Percentiles rank a stretch among this genome's conserved stretches.
phyloP scores from a whole-genome alignment of 179 eudicot genomes.

The Beta lomatogona region DNA sequence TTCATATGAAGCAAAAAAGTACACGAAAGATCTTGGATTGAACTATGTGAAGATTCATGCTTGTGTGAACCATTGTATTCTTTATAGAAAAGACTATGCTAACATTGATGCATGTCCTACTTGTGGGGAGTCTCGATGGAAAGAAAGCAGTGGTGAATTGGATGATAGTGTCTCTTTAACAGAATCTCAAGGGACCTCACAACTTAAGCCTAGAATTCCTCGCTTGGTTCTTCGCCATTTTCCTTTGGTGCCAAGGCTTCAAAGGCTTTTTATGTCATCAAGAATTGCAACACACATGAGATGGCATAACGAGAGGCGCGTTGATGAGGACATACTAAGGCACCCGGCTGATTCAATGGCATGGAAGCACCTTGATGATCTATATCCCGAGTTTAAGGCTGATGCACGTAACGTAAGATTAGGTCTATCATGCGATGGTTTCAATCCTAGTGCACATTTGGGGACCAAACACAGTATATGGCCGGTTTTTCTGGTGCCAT shows the following conservation, averaged over 20 bases:
- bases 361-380: not conserved
- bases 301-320: slow-evolving; percentile 2
- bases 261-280: slow-evolving; percentile 19
- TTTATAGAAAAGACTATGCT: no score
- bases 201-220: slow-evolving; percentile 1
- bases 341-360: not conserved
- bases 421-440: not conserved
- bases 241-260: slow-evolving; percentile 27
- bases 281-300: not conserved
- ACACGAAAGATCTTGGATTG: slow-evolving; percentile 14
- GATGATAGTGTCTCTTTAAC: not conserved
- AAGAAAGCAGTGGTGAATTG: not conserved
- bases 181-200: no score
- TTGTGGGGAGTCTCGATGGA: slow-evolving; percentile 10
- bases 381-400: not conserved
- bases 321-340: not conserved
- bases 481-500: slow-evolving; percentile 2
- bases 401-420: slow-evolving; percentile 19
- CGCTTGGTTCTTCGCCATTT: slow-evolving; percentile 25
- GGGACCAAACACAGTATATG: slow-evolving; percentile 6
- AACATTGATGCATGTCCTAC: not conserved
- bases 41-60: slow-evolving; percentile 11
- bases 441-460: not conserved
- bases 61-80: slow-evolving; percentile 15
- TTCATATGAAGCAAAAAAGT: slow-evolving; percentile 9